Evolutionary conservation across 139 green algal genomes (phyloP).

Genomic region (Chlorella sorokiniana): DNA sequence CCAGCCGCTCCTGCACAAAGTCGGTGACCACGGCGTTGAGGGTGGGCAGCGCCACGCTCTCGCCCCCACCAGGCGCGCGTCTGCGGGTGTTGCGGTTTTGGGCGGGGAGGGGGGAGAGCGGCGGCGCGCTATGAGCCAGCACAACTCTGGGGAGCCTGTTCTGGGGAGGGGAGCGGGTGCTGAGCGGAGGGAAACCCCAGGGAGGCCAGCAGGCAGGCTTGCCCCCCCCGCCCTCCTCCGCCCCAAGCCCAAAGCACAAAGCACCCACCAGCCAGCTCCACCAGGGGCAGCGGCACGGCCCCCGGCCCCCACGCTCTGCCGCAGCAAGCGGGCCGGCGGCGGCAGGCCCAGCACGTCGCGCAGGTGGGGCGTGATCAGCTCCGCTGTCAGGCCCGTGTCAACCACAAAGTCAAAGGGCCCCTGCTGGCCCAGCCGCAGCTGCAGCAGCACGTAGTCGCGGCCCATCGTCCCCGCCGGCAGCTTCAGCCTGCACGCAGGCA

Average conservation of each 20-base stretch:
- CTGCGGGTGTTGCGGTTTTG: constrained; percentile 25
- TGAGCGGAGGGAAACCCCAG: too few relatives aligned
- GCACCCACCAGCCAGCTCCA: constrained; percentile 1
- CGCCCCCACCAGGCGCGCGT: constrained; percentile 18
- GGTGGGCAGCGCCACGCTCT: constrained; percentile 3
- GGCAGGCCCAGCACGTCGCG: constrained; percentile 23
- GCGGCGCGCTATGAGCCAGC: neutral
- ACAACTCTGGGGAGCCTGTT: too few relatives aligned
- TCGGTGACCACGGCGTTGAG: constrained; percentile 26
- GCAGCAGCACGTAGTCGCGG: constrained; percentile 35
- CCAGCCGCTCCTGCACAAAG: constrained; percentile 25
- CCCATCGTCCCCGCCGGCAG: constrained; percentile 23
- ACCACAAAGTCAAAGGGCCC: constrained; percentile 31
- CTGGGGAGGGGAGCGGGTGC: too few relatives aligned
- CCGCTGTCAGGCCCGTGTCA: constrained; percentile 17
- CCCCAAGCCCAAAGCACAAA: neutral
- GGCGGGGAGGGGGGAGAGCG: neutral
- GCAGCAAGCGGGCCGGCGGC: neutral
- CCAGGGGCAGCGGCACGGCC: neutral
- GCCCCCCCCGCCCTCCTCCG: neutral
- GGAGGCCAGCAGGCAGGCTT: neutral
- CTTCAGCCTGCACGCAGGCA: neutral
- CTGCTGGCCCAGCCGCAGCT: constrained; percentile 18
- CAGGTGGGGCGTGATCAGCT: constrained; percentile 37
- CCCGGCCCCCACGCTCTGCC: constrained; percentile 9